Evolutionary conservation across 257 asterid genomes (phyloP).

Genomic region (Rubia yunnanensis): DNA sequence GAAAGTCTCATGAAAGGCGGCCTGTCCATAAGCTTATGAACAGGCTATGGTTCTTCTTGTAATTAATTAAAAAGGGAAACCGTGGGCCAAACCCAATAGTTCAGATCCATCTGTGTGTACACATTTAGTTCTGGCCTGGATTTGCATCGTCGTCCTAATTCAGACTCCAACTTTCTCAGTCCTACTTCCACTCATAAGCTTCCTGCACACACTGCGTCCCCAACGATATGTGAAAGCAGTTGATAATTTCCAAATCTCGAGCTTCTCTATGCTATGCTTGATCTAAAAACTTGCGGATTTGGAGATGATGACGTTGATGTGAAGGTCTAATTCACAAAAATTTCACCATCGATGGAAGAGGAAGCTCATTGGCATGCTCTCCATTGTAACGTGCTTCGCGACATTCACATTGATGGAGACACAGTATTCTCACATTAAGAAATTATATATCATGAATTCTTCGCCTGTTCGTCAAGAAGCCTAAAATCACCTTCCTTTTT

Average conservation of each 20-base stretch:
- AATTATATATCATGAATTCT: slow-evolving; percentile 20
- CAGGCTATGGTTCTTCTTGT: too few relatives aligned
- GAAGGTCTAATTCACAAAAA: slow-evolving; percentile 40
- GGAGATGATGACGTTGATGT: slow-evolving; percentile 14
- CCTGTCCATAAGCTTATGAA: too few relatives aligned
- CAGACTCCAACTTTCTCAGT: too few relatives aligned
- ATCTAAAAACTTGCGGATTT: background rate
- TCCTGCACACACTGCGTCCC: too few relatives aligned
- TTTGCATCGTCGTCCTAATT: too few relatives aligned
- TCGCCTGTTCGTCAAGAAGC: slow-evolving; percentile 29
- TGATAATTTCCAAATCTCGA: background rate
- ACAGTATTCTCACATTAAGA: slow-evolving; percentile 44
- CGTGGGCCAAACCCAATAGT: too few relatives aligned
- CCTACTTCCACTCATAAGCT: too few relatives aligned
- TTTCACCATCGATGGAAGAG: slow-evolving; percentile 58
- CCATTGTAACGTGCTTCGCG: slow-evolving; percentile 41
- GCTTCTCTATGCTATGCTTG: background rate
- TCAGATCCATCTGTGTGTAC: too few relatives aligned
- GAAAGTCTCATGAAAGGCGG: too few relatives aligned
- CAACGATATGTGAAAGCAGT: background rate
- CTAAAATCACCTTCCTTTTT: slow-evolving; percentile 61
- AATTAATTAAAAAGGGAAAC: too few relatives aligned
- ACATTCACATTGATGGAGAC: slow-evolving; percentile 61
- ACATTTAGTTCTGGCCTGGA: too few relatives aligned
- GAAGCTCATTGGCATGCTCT: slow-evolving; percentile 40